Conservation (phyloP, 495 filamentous ascomycete genomes). For the Cladorrhinum samala region DNA sequence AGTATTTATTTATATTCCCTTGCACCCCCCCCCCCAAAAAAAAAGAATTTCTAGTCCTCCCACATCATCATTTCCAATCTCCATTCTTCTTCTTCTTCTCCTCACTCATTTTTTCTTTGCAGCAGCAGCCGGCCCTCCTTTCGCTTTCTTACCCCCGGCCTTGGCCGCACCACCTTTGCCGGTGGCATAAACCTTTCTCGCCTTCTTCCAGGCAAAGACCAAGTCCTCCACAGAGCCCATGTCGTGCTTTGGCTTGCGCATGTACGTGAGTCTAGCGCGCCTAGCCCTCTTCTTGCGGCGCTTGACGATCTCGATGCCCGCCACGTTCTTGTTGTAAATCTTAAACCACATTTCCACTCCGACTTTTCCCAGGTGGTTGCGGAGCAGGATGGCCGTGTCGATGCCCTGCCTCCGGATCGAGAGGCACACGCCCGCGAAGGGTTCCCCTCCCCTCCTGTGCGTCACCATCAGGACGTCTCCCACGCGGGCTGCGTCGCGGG, state of each 20-base stretch:
- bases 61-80: not conserved
- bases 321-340: constrained; percentile 80
- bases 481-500: constrained; percentile 61
- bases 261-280: constrained; percentile 83
- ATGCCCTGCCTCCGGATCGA: constrained; percentile 77
- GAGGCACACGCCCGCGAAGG: constrained; percentile 81
- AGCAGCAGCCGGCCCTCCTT: not conserved
- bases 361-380: constrained; percentile 72
- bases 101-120: constrained; percentile 15
- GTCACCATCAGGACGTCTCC: constrained; percentile 90
- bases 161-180: constrained; percentile 7
- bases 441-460: constrained; percentile 68
- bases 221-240: constrained; percentile 40
- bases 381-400: constrained; percentile 77
- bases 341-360: constrained; percentile 99
- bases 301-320: constrained; percentile 91
- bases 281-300: constrained; percentile 74
- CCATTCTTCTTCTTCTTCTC: constrained; percentile 11
- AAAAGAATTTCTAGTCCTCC: too few species aligned
- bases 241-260: constrained; percentile 64
- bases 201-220: constrained; percentile 40
- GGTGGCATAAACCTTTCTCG: constrained; percentile 25
- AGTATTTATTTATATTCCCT: too few species aligned
- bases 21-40: too few species aligned
- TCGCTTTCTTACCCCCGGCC: constrained; percentile 5